Percentiles rank a stretch among this genome's conserved stretches.
Conservation (phyloP, 1,139 yeast species). For the Nematodospora anomalae region DNA sequence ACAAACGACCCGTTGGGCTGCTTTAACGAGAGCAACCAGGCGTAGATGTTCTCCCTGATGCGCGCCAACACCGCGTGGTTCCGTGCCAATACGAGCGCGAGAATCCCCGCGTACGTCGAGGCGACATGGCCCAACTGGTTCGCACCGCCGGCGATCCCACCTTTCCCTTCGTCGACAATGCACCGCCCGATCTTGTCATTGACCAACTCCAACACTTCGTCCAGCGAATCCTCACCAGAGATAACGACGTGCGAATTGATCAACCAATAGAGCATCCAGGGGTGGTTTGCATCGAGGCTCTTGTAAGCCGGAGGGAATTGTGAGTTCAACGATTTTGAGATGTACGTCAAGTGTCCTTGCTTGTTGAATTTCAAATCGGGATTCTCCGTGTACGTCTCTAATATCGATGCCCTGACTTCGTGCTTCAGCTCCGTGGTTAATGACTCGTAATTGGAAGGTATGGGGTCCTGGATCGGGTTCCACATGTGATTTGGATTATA, state of each 20-base stretch:
- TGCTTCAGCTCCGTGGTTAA: slow-evolving; percentile 43
- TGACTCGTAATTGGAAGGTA: slow-evolving; percentile 17
- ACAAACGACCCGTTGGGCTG: slow-evolving; percentile 68
- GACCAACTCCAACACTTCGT: slow-evolving; percentile 12
- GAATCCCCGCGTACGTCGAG: slow-evolving; percentile 75
- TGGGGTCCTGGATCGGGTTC: not conserved
- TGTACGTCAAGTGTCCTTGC: slow-evolving; percentile 21
- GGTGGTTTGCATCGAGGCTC: slow-evolving; percentile 78
- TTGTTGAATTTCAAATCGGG: slow-evolving; percentile 15
- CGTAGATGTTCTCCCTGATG: slow-evolving; percentile 41
- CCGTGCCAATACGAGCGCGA: slow-evolving; percentile 58
- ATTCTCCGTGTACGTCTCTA: slow-evolving; percentile 18
- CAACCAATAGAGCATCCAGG: slow-evolving; percentile 91
- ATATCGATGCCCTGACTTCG: slow-evolving; percentile 38
- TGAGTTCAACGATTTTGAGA: slow-evolving; percentile 31
- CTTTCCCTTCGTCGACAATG: slow-evolving; percentile 38
- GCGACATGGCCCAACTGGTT: slow-evolving; percentile 86
- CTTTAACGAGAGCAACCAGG: slow-evolving; percentile 70
- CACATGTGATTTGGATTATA: not conserved
- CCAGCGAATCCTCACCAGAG: slow-evolving; percentile 3
- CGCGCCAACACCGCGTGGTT: slow-evolving; percentile 33
- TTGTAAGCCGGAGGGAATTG: slow-evolving; percentile 51
- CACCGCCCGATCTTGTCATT: slow-evolving; percentile 26
- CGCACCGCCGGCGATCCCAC: slow-evolving; percentile 85
- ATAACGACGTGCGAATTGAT: slow-evolving; percentile 44